Conservation (phyloP, 306 rosid species). For the Lathyrus sativus region DNA sequence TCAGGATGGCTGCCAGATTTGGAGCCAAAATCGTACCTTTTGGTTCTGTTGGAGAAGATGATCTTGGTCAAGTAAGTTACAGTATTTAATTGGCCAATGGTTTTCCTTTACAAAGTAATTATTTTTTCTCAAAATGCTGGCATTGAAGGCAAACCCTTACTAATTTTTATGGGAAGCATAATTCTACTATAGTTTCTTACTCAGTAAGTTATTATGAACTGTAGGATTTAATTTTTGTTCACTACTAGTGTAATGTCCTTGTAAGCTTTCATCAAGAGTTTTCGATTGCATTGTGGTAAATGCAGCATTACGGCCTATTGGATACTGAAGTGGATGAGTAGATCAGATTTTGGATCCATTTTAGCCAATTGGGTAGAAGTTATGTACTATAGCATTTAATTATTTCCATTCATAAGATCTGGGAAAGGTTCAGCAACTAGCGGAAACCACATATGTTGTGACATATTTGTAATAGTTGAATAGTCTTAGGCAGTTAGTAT, state of each 20-base stretch:
- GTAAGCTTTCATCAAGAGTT: background rate
- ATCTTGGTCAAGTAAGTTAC: slow-evolving; percentile 65
- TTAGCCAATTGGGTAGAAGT: background rate
- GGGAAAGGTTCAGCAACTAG: background rate
- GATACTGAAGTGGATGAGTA: no score
- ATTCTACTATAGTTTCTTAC: slow-evolving; percentile 1
- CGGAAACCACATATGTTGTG: background rate
- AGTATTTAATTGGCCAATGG: slow-evolving; percentile 15
- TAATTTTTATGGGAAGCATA: slow-evolving; percentile 20
- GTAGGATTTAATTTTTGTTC: slow-evolving; percentile 5
- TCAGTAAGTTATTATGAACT: slow-evolving; percentile 30
- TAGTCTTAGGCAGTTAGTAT: background rate
- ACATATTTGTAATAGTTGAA: background rate
- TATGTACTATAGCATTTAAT: no score
- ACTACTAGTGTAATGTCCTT: slow-evolving; percentile 1
- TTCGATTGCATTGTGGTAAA: background rate
- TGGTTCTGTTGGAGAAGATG: slow-evolving; percentile 93
- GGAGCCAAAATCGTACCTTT: slow-evolving; percentile 93
- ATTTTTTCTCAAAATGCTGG: slow-evolving; percentile 16
- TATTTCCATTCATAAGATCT: no score
- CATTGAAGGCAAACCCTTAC: slow-evolving; percentile 1
- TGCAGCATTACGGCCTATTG: background rate
- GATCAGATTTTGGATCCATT: no score
- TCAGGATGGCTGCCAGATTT: slow-evolving; percentile 68
- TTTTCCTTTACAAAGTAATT: slow-evolving; percentile 17